phyloP scores from a whole-genome alignment of 2,329 filamentous ascomycete species.

The Emmonsia crescens region DNA sequence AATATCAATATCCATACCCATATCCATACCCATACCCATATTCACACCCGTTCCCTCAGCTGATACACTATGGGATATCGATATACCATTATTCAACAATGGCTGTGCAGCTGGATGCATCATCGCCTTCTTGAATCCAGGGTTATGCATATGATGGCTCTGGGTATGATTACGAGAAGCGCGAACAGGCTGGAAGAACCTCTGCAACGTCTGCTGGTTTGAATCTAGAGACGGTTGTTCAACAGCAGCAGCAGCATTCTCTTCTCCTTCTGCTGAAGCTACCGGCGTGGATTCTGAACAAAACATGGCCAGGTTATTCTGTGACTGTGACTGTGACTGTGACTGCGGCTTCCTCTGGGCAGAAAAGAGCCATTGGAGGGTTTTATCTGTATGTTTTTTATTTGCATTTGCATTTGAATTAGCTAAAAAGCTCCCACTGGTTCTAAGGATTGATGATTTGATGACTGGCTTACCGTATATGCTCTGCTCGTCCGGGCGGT shows the following conservation, averaged over 20 bases:
- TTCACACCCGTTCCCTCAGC: background rate
- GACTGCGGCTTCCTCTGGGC: slow-evolving; percentile 26
- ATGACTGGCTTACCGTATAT: slow-evolving; percentile 40
- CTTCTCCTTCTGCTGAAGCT: too few species aligned
- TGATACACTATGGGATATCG: background rate
- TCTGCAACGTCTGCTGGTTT: slow-evolving; percentile 30
- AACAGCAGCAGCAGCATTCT: slow-evolving; percentile 21
- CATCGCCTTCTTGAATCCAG: background rate
- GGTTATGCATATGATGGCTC: background rate
- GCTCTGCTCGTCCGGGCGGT: slow-evolving; percentile 44
- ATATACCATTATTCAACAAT: background rate
- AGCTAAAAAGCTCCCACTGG: background rate
- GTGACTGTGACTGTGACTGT: slow-evolving; percentile 8
- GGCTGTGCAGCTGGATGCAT: background rate
- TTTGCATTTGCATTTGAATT: slow-evolving; percentile 16
- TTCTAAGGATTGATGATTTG: background rate
- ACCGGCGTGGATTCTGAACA: background rate
- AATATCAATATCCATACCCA: slow-evolving; percentile 23
- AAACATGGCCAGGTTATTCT: background rate
- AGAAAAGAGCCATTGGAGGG: slow-evolving; percentile 32
- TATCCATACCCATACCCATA: slow-evolving; percentile 17
- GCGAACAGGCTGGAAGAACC: slow-evolving; percentile 28
- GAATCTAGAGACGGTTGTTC: slow-evolving; percentile 23
- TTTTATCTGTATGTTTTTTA: slow-evolving; percentile 35
- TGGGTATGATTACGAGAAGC: slow-evolving; percentile 8